Evolutionary conservation across 371 early-diverging fungal species (phyloP).

Genomic region (Nematocida sp.): DNA sequence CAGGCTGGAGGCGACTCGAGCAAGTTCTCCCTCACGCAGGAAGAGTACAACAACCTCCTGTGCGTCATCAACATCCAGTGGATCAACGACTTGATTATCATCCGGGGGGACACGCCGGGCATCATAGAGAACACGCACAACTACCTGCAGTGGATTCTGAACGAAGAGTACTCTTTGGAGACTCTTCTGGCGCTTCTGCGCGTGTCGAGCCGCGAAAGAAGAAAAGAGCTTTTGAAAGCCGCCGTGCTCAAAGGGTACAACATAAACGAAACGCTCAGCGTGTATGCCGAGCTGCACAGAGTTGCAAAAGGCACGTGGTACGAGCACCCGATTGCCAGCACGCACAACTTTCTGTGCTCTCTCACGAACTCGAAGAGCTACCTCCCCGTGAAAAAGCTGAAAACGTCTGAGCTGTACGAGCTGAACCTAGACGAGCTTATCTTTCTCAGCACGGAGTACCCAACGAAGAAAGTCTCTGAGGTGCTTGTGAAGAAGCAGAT

Average conservation of each 20-base stretch:
- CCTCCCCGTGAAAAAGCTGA: constrained; percentile 4
- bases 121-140: constrained; percentile 46
- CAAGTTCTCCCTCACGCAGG: constrained; percentile 10
- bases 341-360: constrained; percentile 43
- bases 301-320: constrained; percentile 37
- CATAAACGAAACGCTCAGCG: constrained; percentile 11
- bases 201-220: constrained; percentile 43
- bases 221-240: constrained; percentile 39
- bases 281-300: constrained; percentile 29
- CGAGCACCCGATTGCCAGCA: constrained; percentile 41
- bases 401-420: constrained; percentile 42
- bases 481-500: constrained; percentile 39
- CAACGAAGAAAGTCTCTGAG: constrained; percentile 18
- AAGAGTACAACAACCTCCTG: constrained; percentile 42
- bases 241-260: constrained; percentile 42
- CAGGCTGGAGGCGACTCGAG: background rate
- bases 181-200: constrained; percentile 25
- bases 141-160: constrained; percentile 46
- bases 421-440: constrained; percentile 35
- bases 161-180: constrained; percentile 43
- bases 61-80: constrained; percentile 39
- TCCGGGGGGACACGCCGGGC: constrained; percentile 32
- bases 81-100: constrained; percentile 41
- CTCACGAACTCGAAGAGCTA: constrained; percentile 18
- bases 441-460: constrained; percentile 45